phyloP scores from a whole-genome alignment of 148 eudicot genomes.

The Salicornia ramosissima region DNA sequence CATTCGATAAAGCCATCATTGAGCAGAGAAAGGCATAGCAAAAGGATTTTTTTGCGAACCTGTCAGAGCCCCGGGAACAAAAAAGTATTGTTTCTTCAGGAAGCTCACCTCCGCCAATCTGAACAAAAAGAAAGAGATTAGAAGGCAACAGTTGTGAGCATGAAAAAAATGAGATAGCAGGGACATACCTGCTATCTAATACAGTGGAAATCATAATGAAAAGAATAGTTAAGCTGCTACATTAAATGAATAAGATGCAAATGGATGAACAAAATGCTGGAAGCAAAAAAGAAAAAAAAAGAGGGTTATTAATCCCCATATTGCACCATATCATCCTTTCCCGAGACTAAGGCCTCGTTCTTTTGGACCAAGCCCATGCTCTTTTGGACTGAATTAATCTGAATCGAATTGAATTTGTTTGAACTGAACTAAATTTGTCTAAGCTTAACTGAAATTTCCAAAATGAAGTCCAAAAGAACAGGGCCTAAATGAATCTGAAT shows the following conservation, averaged over 20 bases:
- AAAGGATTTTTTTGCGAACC: slow-evolving; percentile 43
- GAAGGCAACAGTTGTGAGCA: background rate
- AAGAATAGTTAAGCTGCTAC: background rate
- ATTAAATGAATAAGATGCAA: background rate
- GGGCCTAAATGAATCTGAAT: too few relatives aligned
- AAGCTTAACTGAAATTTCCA: too few relatives aligned
- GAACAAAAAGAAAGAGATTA: slow-evolving; percentile 29
- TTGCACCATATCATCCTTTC: background rate
- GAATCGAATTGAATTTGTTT: too few relatives aligned
- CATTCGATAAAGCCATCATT: slow-evolving; percentile 7
- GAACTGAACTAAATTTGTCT: too few relatives aligned
- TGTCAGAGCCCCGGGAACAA: slow-evolving; percentile 90
- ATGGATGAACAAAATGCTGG: background rate
- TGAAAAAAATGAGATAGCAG: slow-evolving; percentile 8
- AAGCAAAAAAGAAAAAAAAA: background rate
- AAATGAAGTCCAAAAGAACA: too few relatives aligned
- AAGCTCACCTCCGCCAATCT: slow-evolving; percentile 91
- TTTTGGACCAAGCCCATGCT: too few relatives aligned
- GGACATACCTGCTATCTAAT: background rate
- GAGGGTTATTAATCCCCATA: background rate
- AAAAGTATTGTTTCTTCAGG: slow-evolving; percentile 90
- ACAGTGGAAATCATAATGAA: background rate
- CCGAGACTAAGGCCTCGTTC: background rate
- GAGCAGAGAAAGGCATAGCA: slow-evolving; percentile 9
- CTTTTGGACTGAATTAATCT: too few relatives aligned